Conservation (phyloP, 2,329 filamentous ascomycete genomes). For the Ascocoryne sarcoides region DNA sequence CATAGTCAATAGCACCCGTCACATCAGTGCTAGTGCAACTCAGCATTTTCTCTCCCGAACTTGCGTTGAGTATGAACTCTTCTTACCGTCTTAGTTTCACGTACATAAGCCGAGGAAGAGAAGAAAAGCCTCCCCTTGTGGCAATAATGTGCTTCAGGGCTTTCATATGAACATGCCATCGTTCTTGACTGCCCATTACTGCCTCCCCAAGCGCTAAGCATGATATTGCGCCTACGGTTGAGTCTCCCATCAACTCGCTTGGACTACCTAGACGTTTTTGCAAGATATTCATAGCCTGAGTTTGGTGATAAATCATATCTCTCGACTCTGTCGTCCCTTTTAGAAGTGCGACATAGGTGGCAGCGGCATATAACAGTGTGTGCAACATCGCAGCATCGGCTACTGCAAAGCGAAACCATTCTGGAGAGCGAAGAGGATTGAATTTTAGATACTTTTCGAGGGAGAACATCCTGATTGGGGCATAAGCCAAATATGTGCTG, state of each 20-base stretch:
- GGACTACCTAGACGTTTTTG: slow-evolving; percentile 9
- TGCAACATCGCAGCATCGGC: slow-evolving; percentile 18
- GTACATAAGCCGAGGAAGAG: slow-evolving; percentile 9
- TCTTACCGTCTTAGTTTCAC: slow-evolving; percentile 15
- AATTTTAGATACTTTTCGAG: slow-evolving; percentile 8
- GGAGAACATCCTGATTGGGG: slow-evolving; percentile 11
- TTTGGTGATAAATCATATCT: slow-evolving; percentile 13
- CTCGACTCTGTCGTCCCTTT: slow-evolving; percentile 12
- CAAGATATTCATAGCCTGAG: slow-evolving; percentile 9
- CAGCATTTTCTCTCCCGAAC: no score
- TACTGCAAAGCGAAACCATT: slow-evolving; percentile 18
- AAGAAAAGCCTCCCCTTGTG: slow-evolving; percentile 3
- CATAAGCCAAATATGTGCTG: slow-evolving; percentile 12
- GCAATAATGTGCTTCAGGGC: slow-evolving; percentile 18
- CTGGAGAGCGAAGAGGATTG: slow-evolving; percentile 12
- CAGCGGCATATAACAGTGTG: slow-evolving; percentile 16
- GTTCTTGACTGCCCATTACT: slow-evolving; percentile 11
- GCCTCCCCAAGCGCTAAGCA: slow-evolving; percentile 20
- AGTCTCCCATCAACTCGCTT: slow-evolving; percentile 5
- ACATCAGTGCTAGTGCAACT: slow-evolving; percentile 20
- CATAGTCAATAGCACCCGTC: slow-evolving; percentile 20
- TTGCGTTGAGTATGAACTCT: slow-evolving; percentile 1
- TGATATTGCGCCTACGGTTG: slow-evolving; percentile 15
- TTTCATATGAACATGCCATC: slow-evolving; percentile 19
- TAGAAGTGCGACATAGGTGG: slow-evolving; percentile 15